phyloP scores from a whole-genome alignment of 345 rosid genomes.

The Murraya koenigii region DNA sequence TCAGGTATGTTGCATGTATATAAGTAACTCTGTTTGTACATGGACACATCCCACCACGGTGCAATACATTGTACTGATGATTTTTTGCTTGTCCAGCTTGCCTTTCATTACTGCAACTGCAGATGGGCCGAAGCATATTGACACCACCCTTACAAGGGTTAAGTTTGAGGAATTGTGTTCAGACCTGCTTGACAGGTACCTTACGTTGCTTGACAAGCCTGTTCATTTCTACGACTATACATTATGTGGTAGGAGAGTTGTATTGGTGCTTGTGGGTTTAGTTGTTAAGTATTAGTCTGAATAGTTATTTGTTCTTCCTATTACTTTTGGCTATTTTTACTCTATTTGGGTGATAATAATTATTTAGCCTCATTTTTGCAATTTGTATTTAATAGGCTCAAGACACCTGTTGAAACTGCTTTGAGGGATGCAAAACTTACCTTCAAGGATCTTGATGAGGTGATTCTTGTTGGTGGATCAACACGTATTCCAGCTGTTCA shows the following conservation, averaged over 20 bases:
- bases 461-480: slow-evolving; percentile 97
- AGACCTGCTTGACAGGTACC: slow-evolving; percentile 83
- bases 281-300: background rate
- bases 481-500: slow-evolving; percentile 98
- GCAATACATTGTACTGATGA: background rate
- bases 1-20: slow-evolving; percentile 41
- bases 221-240: background rate
- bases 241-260: background rate
- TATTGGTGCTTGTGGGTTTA: too few species aligned
- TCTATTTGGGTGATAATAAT: background rate
- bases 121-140: slow-evolving; percentile 98
- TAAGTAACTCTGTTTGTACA: background rate
- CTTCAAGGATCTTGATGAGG: slow-evolving; percentile 85
- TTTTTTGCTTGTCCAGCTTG: slow-evolving; percentile 45
- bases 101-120: slow-evolving; percentile 98
- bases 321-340: background rate
- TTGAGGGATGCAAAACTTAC: slow-evolving; percentile 88
- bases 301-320: background rate
- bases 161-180: slow-evolving; percentile 94
- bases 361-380: background rate
- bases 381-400: slow-evolving; percentile 45
- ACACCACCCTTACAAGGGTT: slow-evolving; percentile 82
- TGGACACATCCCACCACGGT: background rate
- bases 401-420: slow-evolving; percentile 84
- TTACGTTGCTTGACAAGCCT: background rate